These are phyloP conservation scores for Syncephalastrum sp. DNA, from an alignment of 371 early-diverging fungal genomes.

Conservation along the genomic window DNA sequence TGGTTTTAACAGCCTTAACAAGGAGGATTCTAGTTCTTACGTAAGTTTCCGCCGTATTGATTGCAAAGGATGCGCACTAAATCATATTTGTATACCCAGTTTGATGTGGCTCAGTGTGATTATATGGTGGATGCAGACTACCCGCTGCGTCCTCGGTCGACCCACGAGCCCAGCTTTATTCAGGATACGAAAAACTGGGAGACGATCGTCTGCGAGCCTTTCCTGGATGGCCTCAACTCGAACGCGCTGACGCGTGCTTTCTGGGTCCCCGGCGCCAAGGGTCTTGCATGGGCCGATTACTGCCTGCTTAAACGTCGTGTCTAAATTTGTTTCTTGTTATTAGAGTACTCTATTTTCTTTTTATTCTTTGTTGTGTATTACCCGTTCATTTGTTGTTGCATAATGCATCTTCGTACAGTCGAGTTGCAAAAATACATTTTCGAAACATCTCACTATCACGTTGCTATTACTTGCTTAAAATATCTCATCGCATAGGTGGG, in stretches of 20 bases:
- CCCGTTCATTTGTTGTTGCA: too few species aligned
- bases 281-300: constrained; percentile 62
- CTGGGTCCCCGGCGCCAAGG: constrained; percentile 51
- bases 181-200: constrained; percentile 57
- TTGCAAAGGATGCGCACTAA: neutral
- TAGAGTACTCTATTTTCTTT: too few species aligned
- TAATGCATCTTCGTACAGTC: too few species aligned
- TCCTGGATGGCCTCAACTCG: constrained; percentile 57
- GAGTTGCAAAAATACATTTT: too few species aligned
- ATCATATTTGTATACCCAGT: constrained; percentile 26
- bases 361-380: too few species aligned
- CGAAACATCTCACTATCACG: too few species aligned
- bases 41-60: constrained; percentile 27
- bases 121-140: constrained; percentile 70
- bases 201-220: constrained; percentile 50
- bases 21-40: constrained; percentile 63
- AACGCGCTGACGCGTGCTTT: constrained; percentile 51
- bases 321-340: constrained; percentile 1
- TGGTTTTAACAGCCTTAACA: constrained; percentile 75
- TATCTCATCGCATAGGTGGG: too few species aligned
- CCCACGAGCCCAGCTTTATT: constrained; percentile 49
- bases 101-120: constrained; percentile 58
- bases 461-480: too few species aligned
- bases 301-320: constrained; percentile 53
- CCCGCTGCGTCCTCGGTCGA: constrained; percentile 31